Percentiles rank a stretch among this genome's conserved stretches.
Evolutionary conservation across 768 basidiomycete species (phyloP).

Genomic region (Amanita subjunquillea): DNA sequence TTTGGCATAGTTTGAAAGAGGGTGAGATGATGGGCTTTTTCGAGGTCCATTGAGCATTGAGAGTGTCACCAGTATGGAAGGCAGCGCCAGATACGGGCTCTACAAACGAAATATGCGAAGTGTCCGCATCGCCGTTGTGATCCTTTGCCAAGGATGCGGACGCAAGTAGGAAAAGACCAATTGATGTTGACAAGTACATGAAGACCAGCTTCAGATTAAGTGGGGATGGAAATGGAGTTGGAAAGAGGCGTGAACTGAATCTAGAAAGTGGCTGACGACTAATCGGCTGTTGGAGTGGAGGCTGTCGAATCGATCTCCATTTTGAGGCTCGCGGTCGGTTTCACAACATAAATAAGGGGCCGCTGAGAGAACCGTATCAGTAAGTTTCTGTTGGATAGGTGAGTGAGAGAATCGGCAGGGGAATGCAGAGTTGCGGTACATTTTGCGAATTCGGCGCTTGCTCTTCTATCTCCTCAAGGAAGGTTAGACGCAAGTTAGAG

Average conservation of each 20-base stretch:
- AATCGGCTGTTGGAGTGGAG: conserved; percentile 47
- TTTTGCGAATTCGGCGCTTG: conserved; percentile 47
- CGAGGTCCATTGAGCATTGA: background rate
- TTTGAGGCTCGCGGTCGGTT: conserved; percentile 19
- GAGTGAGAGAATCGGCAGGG: background rate
- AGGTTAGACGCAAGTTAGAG: conserved; percentile 47
- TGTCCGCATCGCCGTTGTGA: background rate
- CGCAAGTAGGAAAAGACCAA: background rate
- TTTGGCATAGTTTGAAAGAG: background rate
- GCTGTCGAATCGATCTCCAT: conserved; percentile 74
- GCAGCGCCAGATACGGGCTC: background rate
- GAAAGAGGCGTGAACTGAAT: background rate
- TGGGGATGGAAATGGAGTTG: background rate
- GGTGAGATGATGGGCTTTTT: background rate
- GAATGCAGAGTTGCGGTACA: conserved; percentile 24
- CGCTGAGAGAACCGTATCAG: conserved; percentile 40
- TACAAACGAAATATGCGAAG: background rate
- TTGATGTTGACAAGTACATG: background rate
- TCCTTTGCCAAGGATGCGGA: background rate
- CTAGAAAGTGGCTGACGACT: background rate
- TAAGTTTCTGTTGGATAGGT: conserved; percentile 33
- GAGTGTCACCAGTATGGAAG: background rate
- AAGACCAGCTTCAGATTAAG: background rate
- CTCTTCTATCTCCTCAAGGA: conserved; percentile 64
- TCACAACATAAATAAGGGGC: conserved; percentile 23